A percentile compares a stretch with the other conserved stretches of the same genome.
phyloP scores from a whole-genome alignment of 164 flowering plant genomes.

The Liriodendron chinense region DNA sequence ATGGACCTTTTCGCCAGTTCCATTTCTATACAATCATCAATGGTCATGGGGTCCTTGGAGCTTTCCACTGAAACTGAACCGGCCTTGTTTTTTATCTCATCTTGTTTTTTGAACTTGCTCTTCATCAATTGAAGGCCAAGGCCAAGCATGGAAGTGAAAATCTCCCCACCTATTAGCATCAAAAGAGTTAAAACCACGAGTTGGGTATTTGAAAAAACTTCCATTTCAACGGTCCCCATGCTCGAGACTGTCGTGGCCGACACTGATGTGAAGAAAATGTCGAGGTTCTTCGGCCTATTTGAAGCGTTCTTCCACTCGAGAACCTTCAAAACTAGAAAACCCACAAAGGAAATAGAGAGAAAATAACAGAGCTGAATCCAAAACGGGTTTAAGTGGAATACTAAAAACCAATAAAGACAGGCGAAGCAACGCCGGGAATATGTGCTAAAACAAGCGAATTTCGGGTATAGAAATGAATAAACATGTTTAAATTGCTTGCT shows the following conservation, averaged over 20 bases:
- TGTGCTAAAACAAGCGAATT: neutral
- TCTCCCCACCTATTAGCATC: slow-evolving; percentile 79
- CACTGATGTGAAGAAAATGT: slow-evolving; percentile 70
- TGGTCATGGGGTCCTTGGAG: neutral
- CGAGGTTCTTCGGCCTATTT: slow-evolving; percentile 20
- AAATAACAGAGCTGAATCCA: slow-evolving; percentile 46
- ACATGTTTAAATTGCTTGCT: no score
- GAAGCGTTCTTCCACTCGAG: slow-evolving; percentile 30
- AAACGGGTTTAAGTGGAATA: slow-evolving; percentile 26
- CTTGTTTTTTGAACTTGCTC: slow-evolving; percentile 16
- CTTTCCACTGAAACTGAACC: neutral
- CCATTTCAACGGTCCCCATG: slow-evolving; percentile 84
- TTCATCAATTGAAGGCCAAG: slow-evolving; percentile 32
- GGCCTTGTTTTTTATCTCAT: neutral
- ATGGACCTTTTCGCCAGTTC: neutral
- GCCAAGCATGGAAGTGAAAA: slow-evolving; percentile 34
- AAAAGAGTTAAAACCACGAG: slow-evolving; percentile 53
- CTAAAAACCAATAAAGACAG: neutral
- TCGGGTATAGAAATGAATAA: no score
- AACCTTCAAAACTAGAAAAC: slow-evolving; percentile 36
- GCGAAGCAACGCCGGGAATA: neutral
- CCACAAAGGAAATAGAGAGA: slow-evolving; percentile 32
- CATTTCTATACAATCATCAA: neutral
- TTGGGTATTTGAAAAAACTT: slow-evolving; percentile 68
- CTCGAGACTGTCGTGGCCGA: slow-evolving; percentile 72